A percentile compares a stretch with the other conserved stretches of the same genome.
phyloP scores from a whole-genome alignment of 73 alveolate genomes.

The Tetrahymena elliotti region DNA sequence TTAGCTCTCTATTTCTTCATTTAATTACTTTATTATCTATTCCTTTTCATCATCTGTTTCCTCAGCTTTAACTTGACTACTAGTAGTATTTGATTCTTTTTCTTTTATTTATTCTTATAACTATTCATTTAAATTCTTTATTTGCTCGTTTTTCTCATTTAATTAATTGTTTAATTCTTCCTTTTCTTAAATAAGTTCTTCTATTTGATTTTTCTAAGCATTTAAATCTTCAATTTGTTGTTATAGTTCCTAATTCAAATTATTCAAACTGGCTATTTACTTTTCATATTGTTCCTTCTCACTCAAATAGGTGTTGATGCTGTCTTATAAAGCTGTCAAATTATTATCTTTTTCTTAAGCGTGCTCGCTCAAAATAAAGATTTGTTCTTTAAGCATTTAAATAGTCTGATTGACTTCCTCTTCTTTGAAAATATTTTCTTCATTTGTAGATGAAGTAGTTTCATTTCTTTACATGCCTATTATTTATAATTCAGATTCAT shows the following conservation, averaged over 20 bases:
- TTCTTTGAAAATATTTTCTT: background rate
- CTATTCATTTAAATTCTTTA: no score
- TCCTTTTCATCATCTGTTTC: background rate
- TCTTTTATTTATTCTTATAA: background rate
- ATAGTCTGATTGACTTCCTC: background rate
- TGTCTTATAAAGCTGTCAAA: background rate
- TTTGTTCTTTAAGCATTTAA: background rate
- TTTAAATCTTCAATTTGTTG: background rate
- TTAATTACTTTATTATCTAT: background rate
- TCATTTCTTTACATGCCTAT: background rate
- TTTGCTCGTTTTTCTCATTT: background rate
- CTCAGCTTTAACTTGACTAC: background rate
- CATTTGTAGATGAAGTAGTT: background rate
- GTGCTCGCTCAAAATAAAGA: background rate
- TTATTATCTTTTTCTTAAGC: background rate
- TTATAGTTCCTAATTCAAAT: background rate
- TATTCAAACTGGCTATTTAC: background rate
- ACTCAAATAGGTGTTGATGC: background rate
- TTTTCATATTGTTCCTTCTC: background rate
- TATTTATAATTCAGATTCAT: background rate
- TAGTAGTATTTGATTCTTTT: background rate
- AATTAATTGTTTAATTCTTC: background rate
- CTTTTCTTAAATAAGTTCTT: no score
- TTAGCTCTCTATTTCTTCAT: background rate
- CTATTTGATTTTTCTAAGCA: background rate